Percentiles rank a stretch among this genome's conserved stretches.
Conservation (phyloP, 1,284 basidiomycete species). For the Trichosporon asahii region DNA sequence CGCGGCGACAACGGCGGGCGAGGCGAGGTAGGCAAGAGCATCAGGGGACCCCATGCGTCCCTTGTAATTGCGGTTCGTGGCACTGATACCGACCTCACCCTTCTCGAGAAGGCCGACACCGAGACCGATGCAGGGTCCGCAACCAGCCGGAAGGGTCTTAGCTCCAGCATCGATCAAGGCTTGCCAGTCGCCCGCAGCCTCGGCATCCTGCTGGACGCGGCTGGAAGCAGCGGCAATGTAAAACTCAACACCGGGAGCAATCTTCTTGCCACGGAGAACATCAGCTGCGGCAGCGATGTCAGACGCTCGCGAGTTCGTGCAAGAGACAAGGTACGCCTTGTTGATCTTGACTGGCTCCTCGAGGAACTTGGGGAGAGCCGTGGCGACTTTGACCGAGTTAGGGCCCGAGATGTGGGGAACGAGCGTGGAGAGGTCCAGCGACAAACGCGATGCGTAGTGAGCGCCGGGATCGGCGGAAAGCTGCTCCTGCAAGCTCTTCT, state of each 20-base stretch:
- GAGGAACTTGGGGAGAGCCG: slow-evolving; percentile 77
- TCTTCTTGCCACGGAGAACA: slow-evolving; percentile 77
- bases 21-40: slow-evolving; percentile 91
- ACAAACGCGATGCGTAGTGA: slow-evolving; percentile 80
- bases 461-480: slow-evolving; percentile 74
- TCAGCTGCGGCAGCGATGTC: slow-evolving; percentile 89
- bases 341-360: slow-evolving; percentile 75
- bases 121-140: slow-evolving; percentile 96
- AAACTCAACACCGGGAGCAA: slow-evolving; percentile 90
- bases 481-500: slow-evolving; percentile 60
- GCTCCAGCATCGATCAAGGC: slow-evolving; percentile 81
- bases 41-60: slow-evolving; percentile 96
- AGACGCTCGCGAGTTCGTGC: slow-evolving; percentile 94
- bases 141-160: slow-evolving; percentile 88
- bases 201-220: slow-evolving; percentile 84
- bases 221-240: slow-evolving; percentile 95
- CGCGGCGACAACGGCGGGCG: slow-evolving; percentile 93
- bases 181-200: slow-evolving; percentile 83
- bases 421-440: slow-evolving; percentile 88
- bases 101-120: slow-evolving; percentile 90
- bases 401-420: slow-evolving; percentile 95
- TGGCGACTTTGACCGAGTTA: slow-evolving; percentile 95
- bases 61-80: slow-evolving; percentile 99
- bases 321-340: slow-evolving; percentile 98
- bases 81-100: slow-evolving; percentile 92